Evolutionary conservation across 495 filamentous ascomycete species (phyloP).

Genomic region (Xylaria acuta): DNA sequence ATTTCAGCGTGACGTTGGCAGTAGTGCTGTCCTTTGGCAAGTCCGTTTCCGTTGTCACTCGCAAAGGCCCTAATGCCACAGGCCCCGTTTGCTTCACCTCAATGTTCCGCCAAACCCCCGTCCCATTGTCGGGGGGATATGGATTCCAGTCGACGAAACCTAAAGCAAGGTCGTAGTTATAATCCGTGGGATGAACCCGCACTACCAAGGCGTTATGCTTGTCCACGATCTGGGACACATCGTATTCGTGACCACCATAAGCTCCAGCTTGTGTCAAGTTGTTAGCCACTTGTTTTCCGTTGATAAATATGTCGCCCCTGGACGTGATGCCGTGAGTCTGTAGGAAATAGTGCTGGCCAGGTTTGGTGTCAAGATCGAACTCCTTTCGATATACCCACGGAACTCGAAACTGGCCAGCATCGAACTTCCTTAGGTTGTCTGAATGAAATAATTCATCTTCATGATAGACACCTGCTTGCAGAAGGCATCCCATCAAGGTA

Average conservation of each 20-base stretch:
- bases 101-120: conserved; percentile 67
- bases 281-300: conserved; percentile 59
- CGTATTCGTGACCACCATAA: conserved; percentile 62
- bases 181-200: conserved; percentile 63
- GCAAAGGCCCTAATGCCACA: conserved; percentile 56
- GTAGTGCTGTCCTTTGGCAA: conserved; percentile 39
- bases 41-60: conserved; percentile 55
- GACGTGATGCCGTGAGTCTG: conserved; percentile 66
- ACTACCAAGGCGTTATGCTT: conserved; percentile 59
- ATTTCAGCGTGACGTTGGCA: conserved; percentile 52
- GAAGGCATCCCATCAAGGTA: conserved; percentile 65
- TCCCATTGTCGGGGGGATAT: conserved; percentile 62
- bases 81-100: conserved; percentile 64
- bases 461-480: conserved; percentile 60
- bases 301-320: conserved; percentile 66
- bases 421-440: conserved; percentile 54
- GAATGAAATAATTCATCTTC: conserved; percentile 66
- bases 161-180: conserved; percentile 63
- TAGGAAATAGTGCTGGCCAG: conserved; percentile 55
- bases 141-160: conserved; percentile 74
- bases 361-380: conserved; percentile 47
- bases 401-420: conserved; percentile 54
- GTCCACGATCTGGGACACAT: conserved; percentile 54
- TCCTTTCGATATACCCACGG: conserved; percentile 70
- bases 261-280: conserved; percentile 60